Evolutionary conservation across 2,329 filamentous ascomycete species (phyloP), one percentile per base, ranked within the genome.

Genomic region (Aspergillus arachidicola): DNA sequence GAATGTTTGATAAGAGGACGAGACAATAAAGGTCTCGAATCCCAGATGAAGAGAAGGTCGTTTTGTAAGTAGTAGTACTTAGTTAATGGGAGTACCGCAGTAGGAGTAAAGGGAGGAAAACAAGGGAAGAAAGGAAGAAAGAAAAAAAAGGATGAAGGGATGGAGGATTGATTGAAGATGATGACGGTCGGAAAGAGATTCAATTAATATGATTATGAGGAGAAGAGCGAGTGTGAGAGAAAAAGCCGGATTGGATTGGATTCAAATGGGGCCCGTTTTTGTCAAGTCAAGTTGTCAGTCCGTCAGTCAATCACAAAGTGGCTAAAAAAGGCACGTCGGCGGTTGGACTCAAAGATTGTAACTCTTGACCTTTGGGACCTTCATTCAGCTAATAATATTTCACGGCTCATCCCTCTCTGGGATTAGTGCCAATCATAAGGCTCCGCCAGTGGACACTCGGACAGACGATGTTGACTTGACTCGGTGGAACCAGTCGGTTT

Each of bases 401-500:
- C 51, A 57, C 46, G 43, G 41, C 28, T 48, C 46, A 57, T 48
- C 51, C 45, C 51, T 30, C 26, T 34, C 59, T 38, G 11, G 59
- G n/a, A 41, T 32, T 38, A 46, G 55, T 57, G 53, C 53, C 59
- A 61, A 61, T 61, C 58, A 59, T 50, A 59, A 53, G 58, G 58
- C 48, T 54, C 53, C 50, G 51, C n/a, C 21, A 38, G 51, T 55
- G 51, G 51, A 55, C 51, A 55, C 51, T 55, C 26, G 16, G 43
- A 57, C 51, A 19, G 32, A 21, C 14, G 54, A 43, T 26, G 51
- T 34, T 55, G 32, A 55, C 19, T 38, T 55, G 32, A 48, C n/a
- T 58, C 57, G 63, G 65, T 68, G 66, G 66, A 63, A 59, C 66
- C 66, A 50, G 56, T 41, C 38, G 59, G 65, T 68, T 68, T 68